Evolutionary conservation across 2,329 filamentous ascomycete genomes (phyloP).

Genomic region (Biscogniauxia marginata): DNA sequence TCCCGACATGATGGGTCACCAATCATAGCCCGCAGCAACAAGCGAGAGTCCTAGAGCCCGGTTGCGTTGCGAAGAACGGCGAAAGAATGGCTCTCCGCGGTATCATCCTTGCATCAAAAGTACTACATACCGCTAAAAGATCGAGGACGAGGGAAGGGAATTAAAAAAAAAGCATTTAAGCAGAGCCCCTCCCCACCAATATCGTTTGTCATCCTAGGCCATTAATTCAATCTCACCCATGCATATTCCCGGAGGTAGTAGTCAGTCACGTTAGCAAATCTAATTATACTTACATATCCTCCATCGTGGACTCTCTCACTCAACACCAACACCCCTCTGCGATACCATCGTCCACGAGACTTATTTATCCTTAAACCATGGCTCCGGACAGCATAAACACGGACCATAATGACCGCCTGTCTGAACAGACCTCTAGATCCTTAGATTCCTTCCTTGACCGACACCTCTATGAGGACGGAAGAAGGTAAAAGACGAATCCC

Average conservation of each 20-base stretch:
- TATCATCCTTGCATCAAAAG: slow-evolving; percentile 9
- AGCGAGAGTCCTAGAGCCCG: neutral
- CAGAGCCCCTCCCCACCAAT: slow-evolving; percentile 9
- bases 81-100: neutral
- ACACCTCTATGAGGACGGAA: slow-evolving; percentile 18
- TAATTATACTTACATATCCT: neutral
- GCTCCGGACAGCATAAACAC: neutral
- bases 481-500: slow-evolving; percentile 15
- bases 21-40: slow-evolving; percentile 13
- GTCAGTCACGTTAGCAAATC: neutral
- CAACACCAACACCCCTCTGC: no score
- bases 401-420: slow-evolving; percentile 8
- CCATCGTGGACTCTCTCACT: no score
- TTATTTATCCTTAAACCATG: neutral
- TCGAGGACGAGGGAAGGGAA: neutral
- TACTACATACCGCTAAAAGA: neutral
- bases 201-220: neutral
- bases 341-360: no score
- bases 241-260: neutral
- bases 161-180: slow-evolving; percentile 10
- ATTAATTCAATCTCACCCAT: neutral
- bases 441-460: slow-evolving; percentile 8
- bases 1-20: slow-evolving; percentile 20
- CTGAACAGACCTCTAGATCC: slow-evolving; percentile 14
- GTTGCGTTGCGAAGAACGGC: neutral